phyloP scores from a whole-genome alignment of 768 basidiomycete species.

The Rubroboletus pulcherrimus region DNA sequence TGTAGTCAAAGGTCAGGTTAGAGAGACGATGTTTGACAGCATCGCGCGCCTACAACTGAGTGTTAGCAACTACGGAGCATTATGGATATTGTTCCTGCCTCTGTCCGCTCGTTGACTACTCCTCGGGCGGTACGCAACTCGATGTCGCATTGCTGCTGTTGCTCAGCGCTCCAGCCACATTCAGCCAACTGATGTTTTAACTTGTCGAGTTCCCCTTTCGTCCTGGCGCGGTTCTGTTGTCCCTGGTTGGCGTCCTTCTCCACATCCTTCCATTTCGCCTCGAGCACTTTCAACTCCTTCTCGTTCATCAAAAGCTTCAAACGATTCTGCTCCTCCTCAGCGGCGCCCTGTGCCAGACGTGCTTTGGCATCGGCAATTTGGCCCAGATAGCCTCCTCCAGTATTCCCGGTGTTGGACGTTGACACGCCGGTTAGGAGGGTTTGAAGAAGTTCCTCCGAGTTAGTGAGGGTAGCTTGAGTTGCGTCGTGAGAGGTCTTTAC shows the following conservation, averaged over 20 bases:
- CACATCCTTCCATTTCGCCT: slow-evolving; percentile 76
- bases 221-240: slow-evolving; percentile 58
- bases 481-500: slow-evolving; percentile 69
- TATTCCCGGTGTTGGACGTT: slow-evolving; percentile 57
- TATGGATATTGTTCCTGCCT: slow-evolving; percentile 43
- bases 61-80: slow-evolving; percentile 7
- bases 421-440: slow-evolving; percentile 91
- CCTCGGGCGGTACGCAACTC: slow-evolving; percentile 50
- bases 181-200: slow-evolving; percentile 49
- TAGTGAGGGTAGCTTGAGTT: slow-evolving; percentile 57
- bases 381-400: slow-evolving; percentile 93
- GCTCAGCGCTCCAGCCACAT: slow-evolving; percentile 75
- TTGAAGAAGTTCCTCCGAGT: slow-evolving; percentile 90
- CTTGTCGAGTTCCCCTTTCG: slow-evolving; percentile 55
- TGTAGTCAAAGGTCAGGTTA: slow-evolving; percentile 79
- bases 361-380: slow-evolving; percentile 85
- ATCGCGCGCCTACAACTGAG: slow-evolving; percentile 58
- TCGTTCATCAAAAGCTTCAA: slow-evolving; percentile 72
- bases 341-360: slow-evolving; percentile 66
- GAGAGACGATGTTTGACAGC: slow-evolving; percentile 60
- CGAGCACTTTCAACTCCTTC: slow-evolving; percentile 74
- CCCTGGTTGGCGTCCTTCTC: slow-evolving; percentile 82
- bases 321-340: slow-evolving; percentile 82
- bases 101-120: slow-evolving; percentile 52
- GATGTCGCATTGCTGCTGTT: slow-evolving; percentile 56